Conservation (phyloP, 176 grass and related monocot genomes). For the Elymus sibiricus region DNA sequence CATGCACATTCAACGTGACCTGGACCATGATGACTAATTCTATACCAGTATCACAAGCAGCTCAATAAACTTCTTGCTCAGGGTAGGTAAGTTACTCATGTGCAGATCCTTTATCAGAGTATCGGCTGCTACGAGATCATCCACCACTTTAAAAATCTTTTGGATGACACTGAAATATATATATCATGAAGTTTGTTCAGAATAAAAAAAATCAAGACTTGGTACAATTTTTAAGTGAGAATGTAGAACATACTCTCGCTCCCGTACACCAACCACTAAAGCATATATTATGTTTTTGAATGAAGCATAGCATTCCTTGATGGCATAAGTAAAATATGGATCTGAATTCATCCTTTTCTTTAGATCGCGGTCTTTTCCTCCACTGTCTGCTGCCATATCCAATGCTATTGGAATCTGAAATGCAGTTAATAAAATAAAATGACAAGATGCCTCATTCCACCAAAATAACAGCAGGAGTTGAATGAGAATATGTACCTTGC, state of each 20-base stretch:
- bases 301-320: conserved; percentile 91
- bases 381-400: conserved; percentile 92
- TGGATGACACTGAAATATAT: conserved; percentile 61
- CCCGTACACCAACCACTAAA: conserved; percentile 54
- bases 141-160: conserved; percentile 64
- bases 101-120: conserved; percentile 53
- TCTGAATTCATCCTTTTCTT: conserved; percentile 73
- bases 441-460: neutral
- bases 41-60: conserved; percentile 75
- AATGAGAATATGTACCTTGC: conserved; percentile 61
- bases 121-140: conserved; percentile 36
- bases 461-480: neutral
- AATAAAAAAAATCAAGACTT: conserved; percentile 10
- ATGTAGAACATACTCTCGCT: conserved; percentile 58
- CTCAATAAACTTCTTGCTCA: conserved; percentile 80
- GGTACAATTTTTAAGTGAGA: conserved; percentile 26
- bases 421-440: conserved; percentile 18
- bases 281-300: conserved; percentile 77
- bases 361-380: conserved; percentile 82
- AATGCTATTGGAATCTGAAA: conserved; percentile 92
- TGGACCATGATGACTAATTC: conserved; percentile 17
- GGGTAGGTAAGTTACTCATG: conserved; percentile 67
- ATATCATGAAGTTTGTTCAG: neutral
- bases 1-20: conserved; percentile 1
- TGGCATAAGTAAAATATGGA: conserved; percentile 74